Evolutionary conservation across 139 green algal species (phyloP), one percentile per base, ranked within the genome.

Genomic region (Axilococcus clingmanii): DNA sequence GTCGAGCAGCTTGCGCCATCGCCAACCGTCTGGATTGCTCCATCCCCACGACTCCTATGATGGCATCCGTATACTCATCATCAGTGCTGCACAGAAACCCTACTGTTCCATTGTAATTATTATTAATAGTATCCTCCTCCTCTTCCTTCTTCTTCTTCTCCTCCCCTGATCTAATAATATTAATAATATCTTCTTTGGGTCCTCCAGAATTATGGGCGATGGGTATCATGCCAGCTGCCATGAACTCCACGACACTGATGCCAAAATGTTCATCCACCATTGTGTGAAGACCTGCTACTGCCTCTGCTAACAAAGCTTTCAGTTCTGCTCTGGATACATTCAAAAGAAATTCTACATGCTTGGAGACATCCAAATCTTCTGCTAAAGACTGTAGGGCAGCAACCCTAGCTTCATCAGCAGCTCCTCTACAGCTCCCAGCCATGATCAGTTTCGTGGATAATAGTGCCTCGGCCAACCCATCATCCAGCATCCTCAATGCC

Each of bases 201-300:
- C 83, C 80, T 11, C 72, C 89, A 22, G 85, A 94, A 52, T 85
- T 71, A 64, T 97, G 78, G 12, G 80, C 89, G 27, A 96, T 88
- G 22, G 88, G 81, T 15, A 95, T 74, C 7, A 81, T 74, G 1
- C 87, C 87, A 67, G 87, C 84, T 12, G 91, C 91, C 89, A 97
- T 96, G 75, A 95, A 98, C 74, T 97, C 89, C 19, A 98, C 91
- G 23, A 97, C 77, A 55, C 77, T 80, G 67, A 99, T 99, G 48
- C 92, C 92, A 75, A 99, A 99, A 79, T 99, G 92, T 62, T 99
- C 92, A 55, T 98, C 90, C 36, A 66, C 29, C 92, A 99, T 99
- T 14, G 81, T 88, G 77, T 98, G 91, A 63, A 98, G 67, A 15
- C 92, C 92, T 0, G 66, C 85, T 30, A 88, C 76, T 2, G 91